Base-by-base conservation (phyloP, 805 yeast genomes). In the Candida insectorum region DNA sequence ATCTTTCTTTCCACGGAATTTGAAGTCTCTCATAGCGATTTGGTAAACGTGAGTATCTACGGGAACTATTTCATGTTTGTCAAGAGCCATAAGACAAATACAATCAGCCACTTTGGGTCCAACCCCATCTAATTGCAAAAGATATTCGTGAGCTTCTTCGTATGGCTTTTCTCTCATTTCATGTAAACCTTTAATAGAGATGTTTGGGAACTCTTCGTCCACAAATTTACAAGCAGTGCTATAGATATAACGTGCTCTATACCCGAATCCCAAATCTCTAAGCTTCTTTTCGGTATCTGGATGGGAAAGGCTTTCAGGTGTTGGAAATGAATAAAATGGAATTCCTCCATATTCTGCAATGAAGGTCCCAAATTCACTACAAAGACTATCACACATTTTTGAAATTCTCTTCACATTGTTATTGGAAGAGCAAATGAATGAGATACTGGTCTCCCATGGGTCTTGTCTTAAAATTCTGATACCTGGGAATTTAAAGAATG, bases 31-130 rank as follows among this genome's bases (percentile, higher is more conserved):
- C 37, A 76, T 73, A 0, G 96, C 96, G 31, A 93, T 84, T 50
- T 89, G 86, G 65, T 81, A 84, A 15, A 93, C 94, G 52, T 93
- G 98, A 0, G 97, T 94, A 56, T 93, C 98, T 1, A 93, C 85
- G 0, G 98, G 98, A 3, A 93, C 96, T 8, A 86, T 75, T 36
- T 81, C 86, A 49, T 84, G 86, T 54, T 85, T 81, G 48, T 84
- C 91, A 40, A 91, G 65, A 2, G 93, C 80, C 97, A 93, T 91
- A 28, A 93, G 65, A 43, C 94, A 81, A 11, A 93, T 93, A 56
- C 98, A 93, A 48, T 93, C 98, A 0, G 98, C 97, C 2, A 93
- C 97, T 60, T 93, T 93, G 0, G 97, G 97, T 0, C 98, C 98
- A 0, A 93, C 96, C 1, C 98, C 98, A 3, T 74, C 67, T 46